A percentile compares a stretch with the other conserved stretches of the same genome.
Conservation (phyloP, 176 grass and related monocot genomes). For the Cenchrus americanus region DNA sequence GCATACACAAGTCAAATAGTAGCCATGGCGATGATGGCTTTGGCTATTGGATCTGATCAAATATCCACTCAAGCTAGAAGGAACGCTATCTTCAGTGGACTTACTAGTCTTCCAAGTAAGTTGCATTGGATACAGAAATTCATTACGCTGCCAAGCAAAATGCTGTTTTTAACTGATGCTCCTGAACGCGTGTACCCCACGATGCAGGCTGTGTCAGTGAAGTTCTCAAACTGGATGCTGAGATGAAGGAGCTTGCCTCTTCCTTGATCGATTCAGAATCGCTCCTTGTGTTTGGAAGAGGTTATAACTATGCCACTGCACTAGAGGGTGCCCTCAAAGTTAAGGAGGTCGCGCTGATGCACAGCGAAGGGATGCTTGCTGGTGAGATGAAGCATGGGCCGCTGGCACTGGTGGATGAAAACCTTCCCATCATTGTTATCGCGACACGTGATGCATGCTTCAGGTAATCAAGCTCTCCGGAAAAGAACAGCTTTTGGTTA, state of each 20-base stretch:
- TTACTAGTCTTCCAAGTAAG: conserved; percentile 76
- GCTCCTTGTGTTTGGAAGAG: conserved; percentile 89
- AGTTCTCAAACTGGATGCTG: conserved; percentile 84
- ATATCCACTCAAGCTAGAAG: conserved; percentile 88
- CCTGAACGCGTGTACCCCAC: neutral
- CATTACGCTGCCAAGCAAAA: conserved; percentile 13
- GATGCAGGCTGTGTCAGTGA: conserved; percentile 60
- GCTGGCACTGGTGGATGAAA: conserved; percentile 88
- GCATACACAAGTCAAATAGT: conserved; percentile 54
- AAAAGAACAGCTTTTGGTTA: conserved; percentile 9
- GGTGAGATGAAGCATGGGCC: conserved; percentile 99
- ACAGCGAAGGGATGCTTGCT: conserved; percentile 93
- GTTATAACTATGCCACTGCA: conserved; percentile 92
- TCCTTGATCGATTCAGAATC: conserved; percentile 74
- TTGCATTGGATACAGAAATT: neutral
- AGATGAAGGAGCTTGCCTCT: conserved; percentile 88
- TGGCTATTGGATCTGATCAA: conserved; percentile 93
- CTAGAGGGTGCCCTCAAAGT: conserved; percentile 94
- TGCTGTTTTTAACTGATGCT: neutral
- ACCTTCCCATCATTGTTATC: conserved; percentile 87
- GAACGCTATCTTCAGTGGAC: conserved; percentile 63
- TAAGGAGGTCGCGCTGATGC: conserved; percentile 92
- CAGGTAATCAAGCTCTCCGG: conserved; percentile 48
- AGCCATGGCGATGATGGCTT: conserved; percentile 90
- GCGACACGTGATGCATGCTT: conserved; percentile 80